These are phyloP conservation scores for Aspergillus coremiiformis DNA, from an alignment of 495 filamentous ascomycete genomes.

Conservation along the genomic window DNA sequence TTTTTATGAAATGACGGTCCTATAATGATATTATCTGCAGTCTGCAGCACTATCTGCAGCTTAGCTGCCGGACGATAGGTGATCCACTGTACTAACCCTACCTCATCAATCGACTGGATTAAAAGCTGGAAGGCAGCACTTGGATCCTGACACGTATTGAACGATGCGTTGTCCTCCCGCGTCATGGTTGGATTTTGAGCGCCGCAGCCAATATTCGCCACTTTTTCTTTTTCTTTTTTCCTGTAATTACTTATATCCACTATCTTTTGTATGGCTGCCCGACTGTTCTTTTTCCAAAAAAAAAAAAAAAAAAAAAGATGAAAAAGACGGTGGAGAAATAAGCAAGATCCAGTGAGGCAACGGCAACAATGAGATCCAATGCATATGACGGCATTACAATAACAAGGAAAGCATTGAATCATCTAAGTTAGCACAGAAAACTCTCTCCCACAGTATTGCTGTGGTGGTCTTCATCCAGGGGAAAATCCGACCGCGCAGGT, in stretches of 20 bases:
- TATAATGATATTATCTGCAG: constrained; percentile 1
- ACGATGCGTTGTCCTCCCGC: constrained; percentile 20
- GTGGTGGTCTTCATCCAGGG: constrained; percentile 3
- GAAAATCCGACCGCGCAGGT: neutral
- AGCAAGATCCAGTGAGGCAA: neutral
- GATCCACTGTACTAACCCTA: constrained; percentile 17
- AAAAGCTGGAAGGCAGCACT: constrained; percentile 21
- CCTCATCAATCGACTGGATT: constrained; percentile 15
- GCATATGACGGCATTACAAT: neutral
- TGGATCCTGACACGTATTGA: constrained; percentile 23
- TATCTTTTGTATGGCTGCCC: constrained; percentile 6
- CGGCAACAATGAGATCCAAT: neutral
- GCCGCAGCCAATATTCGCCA: constrained; percentile 11
- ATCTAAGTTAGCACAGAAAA: neutral
- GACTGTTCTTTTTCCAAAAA: neutral
- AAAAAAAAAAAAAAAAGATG: neutral
- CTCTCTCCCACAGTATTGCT: neutral
- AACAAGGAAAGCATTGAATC: neutral
- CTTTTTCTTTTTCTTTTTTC: neutral
- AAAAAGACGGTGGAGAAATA: neutral
- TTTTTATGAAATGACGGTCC: neutral
- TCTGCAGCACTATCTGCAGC: constrained; percentile 1
- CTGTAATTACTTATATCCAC: constrained; percentile 3
- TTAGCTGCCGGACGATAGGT: constrained; percentile 7
- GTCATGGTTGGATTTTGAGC: constrained; percentile 10